A percentile compares a stretch with the other conserved stretches of the same genome.
Conservation (phyloP, 805 yeast genomes). For the Metschnikowia similis region DNA sequence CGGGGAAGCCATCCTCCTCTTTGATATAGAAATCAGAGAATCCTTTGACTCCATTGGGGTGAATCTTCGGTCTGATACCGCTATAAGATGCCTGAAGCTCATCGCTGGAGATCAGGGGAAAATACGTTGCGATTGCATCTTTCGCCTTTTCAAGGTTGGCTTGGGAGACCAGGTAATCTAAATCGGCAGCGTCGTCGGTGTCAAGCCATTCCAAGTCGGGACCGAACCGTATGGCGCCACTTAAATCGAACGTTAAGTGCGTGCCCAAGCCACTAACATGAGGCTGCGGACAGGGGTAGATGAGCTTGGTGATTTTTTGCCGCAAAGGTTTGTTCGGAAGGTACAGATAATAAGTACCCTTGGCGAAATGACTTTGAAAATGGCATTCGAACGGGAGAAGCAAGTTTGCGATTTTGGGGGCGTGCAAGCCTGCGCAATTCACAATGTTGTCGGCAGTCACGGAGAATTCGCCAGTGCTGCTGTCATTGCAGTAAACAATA, state of each 20-base stretch:
- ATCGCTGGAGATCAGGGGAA: conserved; percentile 51
- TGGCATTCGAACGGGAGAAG: conserved; percentile 61
- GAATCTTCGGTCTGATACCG: conserved; percentile 81
- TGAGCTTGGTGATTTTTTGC: conserved; percentile 26
- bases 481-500: conserved; percentile 23
- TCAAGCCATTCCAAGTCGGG: conserved; percentile 86
- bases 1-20: conserved; percentile 59
- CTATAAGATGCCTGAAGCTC: conserved; percentile 65
- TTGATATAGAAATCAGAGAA: conserved; percentile 74
- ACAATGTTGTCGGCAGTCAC: conserved; percentile 56
- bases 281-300: conserved; percentile 75
- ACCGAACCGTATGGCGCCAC: conserved; percentile 77
- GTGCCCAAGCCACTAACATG: conserved; percentile 78
- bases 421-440: conserved; percentile 77
- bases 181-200: conserved; percentile 24
- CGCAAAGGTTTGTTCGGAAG: conserved; percentile 42
- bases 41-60: conserved; percentile 35
- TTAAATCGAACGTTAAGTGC: conserved; percentile 79
- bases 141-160: conserved; percentile 51
- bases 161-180: conserved; percentile 46
- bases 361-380: conserved; percentile 62
- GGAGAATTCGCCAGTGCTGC: conserved; percentile 27
- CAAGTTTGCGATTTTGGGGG: conserved; percentile 67
- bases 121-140: conserved; percentile 55
- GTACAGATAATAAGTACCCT: conserved; percentile 76